Evolutionary conservation across 2,329 filamentous ascomycete species (phyloP).

Genomic region (Hortaea sp.): DNA sequence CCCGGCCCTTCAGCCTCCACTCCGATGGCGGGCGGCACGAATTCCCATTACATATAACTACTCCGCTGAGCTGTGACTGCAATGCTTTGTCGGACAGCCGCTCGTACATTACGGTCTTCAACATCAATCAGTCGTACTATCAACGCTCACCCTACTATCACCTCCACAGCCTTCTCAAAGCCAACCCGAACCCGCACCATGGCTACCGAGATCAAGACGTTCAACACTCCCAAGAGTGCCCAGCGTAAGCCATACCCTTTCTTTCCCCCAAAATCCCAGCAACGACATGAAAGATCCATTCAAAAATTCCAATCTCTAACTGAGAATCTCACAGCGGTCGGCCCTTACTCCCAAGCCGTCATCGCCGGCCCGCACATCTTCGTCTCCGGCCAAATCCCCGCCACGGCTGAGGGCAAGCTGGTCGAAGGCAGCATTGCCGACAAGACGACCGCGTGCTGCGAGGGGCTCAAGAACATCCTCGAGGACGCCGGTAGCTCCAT

Average conservation of each 20-base stretch:
- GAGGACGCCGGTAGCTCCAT: conserved; percentile 70
- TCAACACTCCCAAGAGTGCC: conserved; percentile 9
- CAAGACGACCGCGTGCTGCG: conserved; percentile 60
- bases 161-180: too few species aligned
- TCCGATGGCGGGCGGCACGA: too few species aligned
- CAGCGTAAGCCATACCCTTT: conserved; percentile 4
- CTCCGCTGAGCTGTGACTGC: too few species aligned
- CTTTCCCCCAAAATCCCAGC: neutral
- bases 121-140: too few species aligned
- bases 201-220: conserved; percentile 6
- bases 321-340: neutral
- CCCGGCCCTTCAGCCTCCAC: too few species aligned
- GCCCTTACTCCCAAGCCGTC: conserved; percentile 46
- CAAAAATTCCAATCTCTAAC: neutral
- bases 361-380: conserved; percentile 59
- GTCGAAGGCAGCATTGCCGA: conserved; percentile 56
- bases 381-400: conserved; percentile 68
- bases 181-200: neutral
- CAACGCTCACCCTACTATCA: too few species aligned
- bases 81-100: too few species aligned
- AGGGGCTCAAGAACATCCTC: conserved; percentile 77
- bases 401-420: conserved; percentile 50
- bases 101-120: too few species aligned
- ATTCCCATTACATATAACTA: too few species aligned
- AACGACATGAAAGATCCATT: neutral